A percentile compares a stretch with the other conserved stretches of the same genome.
These are phyloP conservation scores for Pleurotus salmoneostramineus DNA, from an alignment of 768 basidiomycete species.

Conservation along the genomic window DNA sequence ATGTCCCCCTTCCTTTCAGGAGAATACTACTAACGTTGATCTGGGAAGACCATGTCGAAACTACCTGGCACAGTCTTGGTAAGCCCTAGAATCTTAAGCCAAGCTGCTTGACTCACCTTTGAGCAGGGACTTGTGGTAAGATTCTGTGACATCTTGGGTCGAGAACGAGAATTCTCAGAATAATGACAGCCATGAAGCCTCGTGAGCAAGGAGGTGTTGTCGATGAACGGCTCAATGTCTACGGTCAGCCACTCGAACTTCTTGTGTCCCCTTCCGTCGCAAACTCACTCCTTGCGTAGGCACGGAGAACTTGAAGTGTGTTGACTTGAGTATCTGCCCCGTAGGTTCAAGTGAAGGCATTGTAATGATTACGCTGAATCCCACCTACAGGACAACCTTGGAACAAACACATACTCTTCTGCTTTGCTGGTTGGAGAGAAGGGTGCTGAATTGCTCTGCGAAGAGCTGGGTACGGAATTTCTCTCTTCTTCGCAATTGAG, in stretches of 20 bases:
- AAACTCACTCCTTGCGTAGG: slow-evolving; percentile 17
- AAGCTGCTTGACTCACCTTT: background rate
- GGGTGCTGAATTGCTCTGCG: slow-evolving; percentile 54
- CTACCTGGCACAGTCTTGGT: slow-evolving; percentile 73
- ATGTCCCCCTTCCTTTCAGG: slow-evolving; percentile 7
- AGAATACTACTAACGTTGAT: background rate
- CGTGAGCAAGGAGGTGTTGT: slow-evolving; percentile 63
- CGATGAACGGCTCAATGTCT: slow-evolving; percentile 60
- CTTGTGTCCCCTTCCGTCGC: too few relatives aligned
- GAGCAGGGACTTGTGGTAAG: slow-evolving; percentile 40
- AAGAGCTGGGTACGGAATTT: slow-evolving; percentile 52
- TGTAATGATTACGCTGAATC: too few relatives aligned
- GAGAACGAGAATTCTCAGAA: background rate
- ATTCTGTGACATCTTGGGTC: background rate
- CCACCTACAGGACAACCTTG: slow-evolving; percentile 52
- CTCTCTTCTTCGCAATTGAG: background rate
- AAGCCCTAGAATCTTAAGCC: slow-evolving; percentile 12
- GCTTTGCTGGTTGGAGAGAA: slow-evolving; percentile 70
- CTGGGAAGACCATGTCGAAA: slow-evolving; percentile 62
- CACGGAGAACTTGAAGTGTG: slow-evolving; percentile 62
- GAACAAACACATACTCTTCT: slow-evolving; percentile 71
- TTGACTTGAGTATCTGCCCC: slow-evolving; percentile 71
- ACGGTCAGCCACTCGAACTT: slow-evolving; percentile 22
- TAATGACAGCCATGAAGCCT: slow-evolving; percentile 56
- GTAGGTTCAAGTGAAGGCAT: slow-evolving; percentile 27